Base-by-base conservation (phyloP, 805 yeast genomes). In the Dipodascopsis uninucleata region DNA sequence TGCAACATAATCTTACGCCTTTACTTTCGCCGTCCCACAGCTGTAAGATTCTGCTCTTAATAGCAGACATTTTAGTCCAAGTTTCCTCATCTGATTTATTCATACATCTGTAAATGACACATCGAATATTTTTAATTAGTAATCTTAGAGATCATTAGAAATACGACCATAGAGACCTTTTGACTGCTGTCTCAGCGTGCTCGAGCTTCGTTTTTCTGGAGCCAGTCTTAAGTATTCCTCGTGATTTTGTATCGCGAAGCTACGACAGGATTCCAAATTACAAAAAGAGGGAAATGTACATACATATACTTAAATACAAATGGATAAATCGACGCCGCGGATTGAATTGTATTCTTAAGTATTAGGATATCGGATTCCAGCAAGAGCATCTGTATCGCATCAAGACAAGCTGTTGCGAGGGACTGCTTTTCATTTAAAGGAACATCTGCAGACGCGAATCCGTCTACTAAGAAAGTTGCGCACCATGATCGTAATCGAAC, bases 1-100 rank as follows among this genome's bases (percentile, higher is more conserved):
- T 68, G n/a, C 82, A 70, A 23, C 89, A 81, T n/a, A 84, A 66
- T 61, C 76, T 79, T 36, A 79, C 68, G 10, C 82, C 85, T 18
- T 65, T 67, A 44, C 61, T 61, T 4, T 53, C 20, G 17, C 57
- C 51, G 18, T 72, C 75, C 79, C 86, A 85, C 45, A 78, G 72
- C 7, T 70, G 64, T n/a, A 84, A 61, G n/a, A 86, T 69, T 26
- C 67, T 68, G 24, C 69, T 68, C 63, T 84, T 85, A 57, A 89
- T 64, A 5, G 69, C 71, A 12, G 69, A 61, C 49, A 85, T 58
- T 36, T 71, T 69, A 21, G 66, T 61, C 95, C 95, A 87, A 12
- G 68, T 53, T 9, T 59, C 58, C 4, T 55, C 53, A 44, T 68
- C 67, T 1, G 71, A 62, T 23, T 53, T 33, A 68, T 70, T 57